A percentile compares a stretch with the other conserved stretches of the same genome.
phyloP scores from a whole-genome alignment of 2,329 filamentous ascomycete genomes.

The Geoglossum cookeanum region DNA sequence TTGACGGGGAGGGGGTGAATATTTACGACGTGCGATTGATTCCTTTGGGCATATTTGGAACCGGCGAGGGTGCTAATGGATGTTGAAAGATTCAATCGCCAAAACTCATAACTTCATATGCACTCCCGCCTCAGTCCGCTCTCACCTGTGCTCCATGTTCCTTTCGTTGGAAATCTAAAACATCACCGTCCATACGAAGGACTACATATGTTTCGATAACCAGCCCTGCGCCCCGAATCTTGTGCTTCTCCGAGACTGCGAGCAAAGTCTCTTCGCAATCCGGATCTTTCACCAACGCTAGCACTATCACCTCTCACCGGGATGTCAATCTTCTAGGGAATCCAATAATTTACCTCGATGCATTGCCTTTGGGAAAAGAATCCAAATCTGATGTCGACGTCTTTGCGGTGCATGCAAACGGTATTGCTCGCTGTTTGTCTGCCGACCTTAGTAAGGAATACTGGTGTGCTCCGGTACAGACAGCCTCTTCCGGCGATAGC shows the following conservation, averaged over 20 bases:
- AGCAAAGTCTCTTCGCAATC: conserved; percentile 37
- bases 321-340: conserved; percentile 23
- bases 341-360: conserved; percentile 25
- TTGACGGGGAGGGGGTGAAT: conserved; percentile 45
- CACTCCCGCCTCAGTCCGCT: conserved; percentile 42
- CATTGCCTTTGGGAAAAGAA: conserved; percentile 12
- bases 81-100: conserved; percentile 35
- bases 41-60: too few relatives aligned
- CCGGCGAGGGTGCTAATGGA: not conserved
- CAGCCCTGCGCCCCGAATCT: not conserved
- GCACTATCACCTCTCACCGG: conserved; percentile 27
- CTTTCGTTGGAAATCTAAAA: conserved; percentile 25
- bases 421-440: conserved; percentile 40
- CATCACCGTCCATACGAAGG: conserved; percentile 27
- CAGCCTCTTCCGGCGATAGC: conserved; percentile 3
- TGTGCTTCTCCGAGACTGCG: conserved; percentile 18
- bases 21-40: conserved; percentile 38
- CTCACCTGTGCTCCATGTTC: conserved; percentile 45
- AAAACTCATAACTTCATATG: conserved; percentile 45
- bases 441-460: conserved; percentile 26
- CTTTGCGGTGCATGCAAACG: conserved; percentile 39
- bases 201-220: conserved; percentile 37
- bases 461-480: conserved; percentile 14
- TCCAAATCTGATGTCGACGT: conserved; percentile 26
- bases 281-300: conserved; percentile 33